These are phyloP conservation scores for Picochlorum sp. DNA, from an alignment of 139 green algal genomes.

Conservation along the genomic window DNA sequence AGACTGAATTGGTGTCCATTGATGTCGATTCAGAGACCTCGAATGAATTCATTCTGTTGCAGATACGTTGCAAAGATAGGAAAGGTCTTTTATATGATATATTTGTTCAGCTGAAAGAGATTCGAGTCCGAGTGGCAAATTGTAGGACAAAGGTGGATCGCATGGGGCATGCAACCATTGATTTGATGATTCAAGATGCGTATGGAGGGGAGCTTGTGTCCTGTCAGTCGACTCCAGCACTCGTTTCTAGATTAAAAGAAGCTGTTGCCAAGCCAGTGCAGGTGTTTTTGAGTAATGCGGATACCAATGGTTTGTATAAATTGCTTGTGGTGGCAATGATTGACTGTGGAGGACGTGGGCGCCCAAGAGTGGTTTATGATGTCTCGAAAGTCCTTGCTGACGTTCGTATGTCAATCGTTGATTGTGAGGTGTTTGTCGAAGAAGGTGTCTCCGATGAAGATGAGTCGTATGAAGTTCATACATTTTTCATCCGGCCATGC, in stretches of 20 bases:
- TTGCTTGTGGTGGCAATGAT: conserved; percentile 49
- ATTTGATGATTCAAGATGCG: conserved; percentile 56
- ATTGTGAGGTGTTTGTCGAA: conserved; percentile 27
- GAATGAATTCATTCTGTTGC: conserved; percentile 45
- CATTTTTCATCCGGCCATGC: conserved; percentile 38
- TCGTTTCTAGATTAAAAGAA: conserved; percentile 27
- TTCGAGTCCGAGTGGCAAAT: conserved; percentile 59
- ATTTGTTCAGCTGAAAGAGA: conserved; percentile 57
- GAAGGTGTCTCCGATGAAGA: background rate
- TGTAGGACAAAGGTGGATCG: conserved; percentile 31
- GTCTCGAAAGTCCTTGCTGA: conserved; percentile 49
- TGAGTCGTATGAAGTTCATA: conserved; percentile 36
- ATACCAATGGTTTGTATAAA: conserved; percentile 36
- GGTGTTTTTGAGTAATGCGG: conserved; percentile 36
- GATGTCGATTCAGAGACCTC: conserved; percentile 57
- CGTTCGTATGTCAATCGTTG: conserved; percentile 30
- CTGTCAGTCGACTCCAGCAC: conserved; percentile 28
- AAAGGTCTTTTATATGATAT: conserved; percentile 78
- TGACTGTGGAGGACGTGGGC: conserved; percentile 48
- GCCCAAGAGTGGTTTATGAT: conserved; percentile 65
- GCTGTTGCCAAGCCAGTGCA: conserved; percentile 39
- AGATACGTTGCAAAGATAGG: conserved; percentile 51
- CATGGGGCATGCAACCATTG: conserved; percentile 14
- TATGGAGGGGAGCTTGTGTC: conserved; percentile 22
- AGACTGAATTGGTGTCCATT: conserved; percentile 25